phyloP scores from a whole-genome alignment of 768 basidiomycete species.

The Collybia nuda region DNA sequence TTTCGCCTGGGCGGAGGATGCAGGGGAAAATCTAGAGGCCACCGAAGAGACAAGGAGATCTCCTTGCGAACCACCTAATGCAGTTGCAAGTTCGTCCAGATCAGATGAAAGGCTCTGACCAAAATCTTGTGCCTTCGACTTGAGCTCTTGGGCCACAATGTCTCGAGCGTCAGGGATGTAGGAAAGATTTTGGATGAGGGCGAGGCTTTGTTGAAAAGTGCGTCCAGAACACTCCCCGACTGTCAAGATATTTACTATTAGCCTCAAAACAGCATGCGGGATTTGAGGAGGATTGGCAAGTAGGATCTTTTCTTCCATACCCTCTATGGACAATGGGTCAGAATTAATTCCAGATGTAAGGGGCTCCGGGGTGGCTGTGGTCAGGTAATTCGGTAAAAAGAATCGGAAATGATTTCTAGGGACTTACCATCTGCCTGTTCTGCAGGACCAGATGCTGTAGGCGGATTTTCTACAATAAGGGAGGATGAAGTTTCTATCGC shows the following conservation, averaged over 20 bases:
- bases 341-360: slow-evolving; percentile 15
- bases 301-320: slow-evolving; percentile 47
- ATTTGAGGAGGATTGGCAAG: slow-evolving; percentile 80
- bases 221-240: slow-evolving; percentile 93
- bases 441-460: neutral
- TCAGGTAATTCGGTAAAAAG: neutral
- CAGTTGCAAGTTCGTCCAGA: slow-evolving; percentile 70
- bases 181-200: slow-evolving; percentile 91
- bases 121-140: slow-evolving; percentile 83
- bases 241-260: slow-evolving; percentile 97
- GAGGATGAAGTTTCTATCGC: neutral
- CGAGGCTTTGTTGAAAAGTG: slow-evolving; percentile 93
- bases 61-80: slow-evolving; percentile 54
- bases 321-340: slow-evolving; percentile 28
- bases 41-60: slow-evolving; percentile 65
- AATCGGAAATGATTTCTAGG: neutral
- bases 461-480: neutral
- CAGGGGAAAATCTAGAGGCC: slow-evolving; percentile 88
- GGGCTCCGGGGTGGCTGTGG: slow-evolving; percentile 6
- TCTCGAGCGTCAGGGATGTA: slow-evolving; percentile 87
- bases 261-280: slow-evolving; percentile 78
- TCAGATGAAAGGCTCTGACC: slow-evolving; percentile 74
- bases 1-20: slow-evolving; percentile 96
- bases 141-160: slow-evolving; percentile 86
- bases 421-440: slow-evolving; percentile 2